These are phyloP conservation scores for Penstemon davidsonii DNA, from an alignment of 257 asterid genomes.

Conservation along the genomic window DNA sequence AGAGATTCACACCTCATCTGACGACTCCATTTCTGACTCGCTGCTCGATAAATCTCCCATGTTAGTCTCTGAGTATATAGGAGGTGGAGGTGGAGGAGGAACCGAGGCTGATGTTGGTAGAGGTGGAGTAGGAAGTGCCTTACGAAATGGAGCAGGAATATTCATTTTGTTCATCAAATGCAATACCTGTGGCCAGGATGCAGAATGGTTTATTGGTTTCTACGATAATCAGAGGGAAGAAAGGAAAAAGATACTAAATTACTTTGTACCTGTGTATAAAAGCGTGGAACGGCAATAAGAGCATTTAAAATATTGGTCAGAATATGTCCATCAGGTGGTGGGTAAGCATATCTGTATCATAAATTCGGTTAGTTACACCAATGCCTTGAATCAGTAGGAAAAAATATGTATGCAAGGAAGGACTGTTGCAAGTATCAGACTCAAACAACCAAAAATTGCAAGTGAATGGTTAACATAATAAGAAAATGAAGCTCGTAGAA, in stretches of 20 bases:
- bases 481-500: constrained; percentile 9
- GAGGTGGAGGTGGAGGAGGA: constrained; percentile 56
- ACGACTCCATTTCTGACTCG: constrained; percentile 94
- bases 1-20: constrained; percentile 82
- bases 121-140: constrained; percentile 91
- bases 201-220: background rate
- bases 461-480: background rate
- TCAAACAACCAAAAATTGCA: constrained; percentile 16
- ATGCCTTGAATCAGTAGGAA: constrained; percentile 1
- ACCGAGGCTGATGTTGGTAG: constrained; percentile 56
- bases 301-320: constrained; percentile 91
- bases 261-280: constrained; percentile 78
- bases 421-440: constrained; percentile 19
- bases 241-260: constrained; percentile 5
- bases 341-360: constrained; percentile 76
- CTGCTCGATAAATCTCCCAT: constrained; percentile 49
- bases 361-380: constrained; percentile 23
- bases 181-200: constrained; percentile 59
- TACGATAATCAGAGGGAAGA: background rate
- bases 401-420: constrained; percentile 14
- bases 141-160: constrained; percentile 94
- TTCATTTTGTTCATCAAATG: constrained; percentile 99
- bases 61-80: constrained; percentile 41
- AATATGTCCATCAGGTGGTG: constrained; percentile 93
- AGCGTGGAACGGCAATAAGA: constrained; percentile 95